Evolutionary conservation across 2,329 filamentous ascomycete genomes (phyloP).

Genomic region (Ceratocystis colombiana): DNA sequence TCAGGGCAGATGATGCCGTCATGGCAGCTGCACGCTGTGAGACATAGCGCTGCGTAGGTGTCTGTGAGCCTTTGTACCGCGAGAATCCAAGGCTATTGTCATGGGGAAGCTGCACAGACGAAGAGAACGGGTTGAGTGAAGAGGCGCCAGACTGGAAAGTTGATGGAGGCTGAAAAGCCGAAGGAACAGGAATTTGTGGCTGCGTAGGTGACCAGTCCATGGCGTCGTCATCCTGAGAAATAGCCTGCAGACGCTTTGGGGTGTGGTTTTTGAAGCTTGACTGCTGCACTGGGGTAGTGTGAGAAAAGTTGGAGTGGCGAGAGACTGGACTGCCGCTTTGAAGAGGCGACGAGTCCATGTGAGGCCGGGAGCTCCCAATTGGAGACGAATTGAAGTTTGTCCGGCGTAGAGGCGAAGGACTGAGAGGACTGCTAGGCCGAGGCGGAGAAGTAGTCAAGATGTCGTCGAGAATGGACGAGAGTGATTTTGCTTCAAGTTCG

Average conservation of each 20-base stretch:
- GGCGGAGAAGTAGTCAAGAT: slow-evolving; percentile 30
- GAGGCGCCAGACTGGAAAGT: slow-evolving; percentile 9
- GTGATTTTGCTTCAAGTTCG: slow-evolving; percentile 33
- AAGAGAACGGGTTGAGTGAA: slow-evolving; percentile 21
- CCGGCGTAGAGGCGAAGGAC: slow-evolving; percentile 20
- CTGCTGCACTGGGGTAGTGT: slow-evolving; percentile 4
- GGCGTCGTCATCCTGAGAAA: slow-evolving; percentile 41
- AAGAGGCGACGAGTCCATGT: slow-evolving; percentile 3
- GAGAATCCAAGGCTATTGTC: background rate
- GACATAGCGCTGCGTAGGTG: slow-evolving; percentile 33
- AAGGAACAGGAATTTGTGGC: slow-evolving; percentile 40
- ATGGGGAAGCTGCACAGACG: background rate
- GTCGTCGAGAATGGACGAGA: slow-evolving; percentile 42
- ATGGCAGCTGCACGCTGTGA: slow-evolving; percentile 22
- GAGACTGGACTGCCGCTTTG: slow-evolving; percentile 9
- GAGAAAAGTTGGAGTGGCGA: slow-evolving; percentile 17
- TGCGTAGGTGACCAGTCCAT: slow-evolving; percentile 60
- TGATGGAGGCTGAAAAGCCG: slow-evolving; percentile 27
- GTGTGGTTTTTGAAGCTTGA: slow-evolving; percentile 19
- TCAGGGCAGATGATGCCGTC: slow-evolving; percentile 13
- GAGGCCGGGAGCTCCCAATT: slow-evolving; percentile 9
- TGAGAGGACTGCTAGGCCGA: slow-evolving; percentile 27
- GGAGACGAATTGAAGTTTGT: slow-evolving; percentile 22
- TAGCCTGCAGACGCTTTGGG: slow-evolving; percentile 20
- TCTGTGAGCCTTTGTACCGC: slow-evolving; percentile 48